Percentiles rank a stretch among this genome's conserved stretches.
phyloP scores from a whole-genome alignment of 2,329 filamentous ascomycete species.

The Aureobasidium subglaciale region DNA sequence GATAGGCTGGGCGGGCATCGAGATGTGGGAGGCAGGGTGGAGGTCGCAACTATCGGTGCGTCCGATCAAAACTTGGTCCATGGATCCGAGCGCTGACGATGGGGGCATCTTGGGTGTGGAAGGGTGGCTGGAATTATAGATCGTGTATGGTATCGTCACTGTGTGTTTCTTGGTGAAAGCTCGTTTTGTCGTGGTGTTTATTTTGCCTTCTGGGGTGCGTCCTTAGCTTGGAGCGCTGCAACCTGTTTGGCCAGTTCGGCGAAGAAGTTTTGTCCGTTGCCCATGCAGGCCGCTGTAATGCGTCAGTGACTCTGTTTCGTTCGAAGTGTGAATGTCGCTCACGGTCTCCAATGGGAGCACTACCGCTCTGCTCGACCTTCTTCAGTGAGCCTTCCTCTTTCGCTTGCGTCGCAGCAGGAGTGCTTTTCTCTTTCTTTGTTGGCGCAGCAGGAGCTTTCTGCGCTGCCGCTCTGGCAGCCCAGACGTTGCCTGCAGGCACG shows the following conservation, averaged over 20 bases:
- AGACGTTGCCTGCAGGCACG: constrained; percentile 8
- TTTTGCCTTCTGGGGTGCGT: no score
- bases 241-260: constrained; percentile 41
- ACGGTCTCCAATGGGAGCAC: constrained; percentile 36
- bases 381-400: constrained; percentile 28
- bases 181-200: background rate
- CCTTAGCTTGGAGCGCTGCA: constrained; percentile 27
- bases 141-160: background rate
- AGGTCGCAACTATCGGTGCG: constrained; percentile 53
- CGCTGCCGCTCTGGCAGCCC: background rate
- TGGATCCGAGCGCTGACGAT: constrained; percentile 55
- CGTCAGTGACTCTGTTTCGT: background rate
- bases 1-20: constrained; percentile 89
- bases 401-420: constrained; percentile 16
- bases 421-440: background rate
- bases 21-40: constrained; percentile 83
- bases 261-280: constrained; percentile 39
- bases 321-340: constrained; percentile 6
- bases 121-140: constrained; percentile 8
- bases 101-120: constrained; percentile 60
- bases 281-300: constrained; percentile 32
- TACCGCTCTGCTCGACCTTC: constrained; percentile 18
- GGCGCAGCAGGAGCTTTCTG: background rate
- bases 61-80: constrained; percentile 63
- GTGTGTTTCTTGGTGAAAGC: background rate